Base-by-base conservation (phyloP, 73 alveolate species). In the Tetrahymena malaccensis region DNA sequence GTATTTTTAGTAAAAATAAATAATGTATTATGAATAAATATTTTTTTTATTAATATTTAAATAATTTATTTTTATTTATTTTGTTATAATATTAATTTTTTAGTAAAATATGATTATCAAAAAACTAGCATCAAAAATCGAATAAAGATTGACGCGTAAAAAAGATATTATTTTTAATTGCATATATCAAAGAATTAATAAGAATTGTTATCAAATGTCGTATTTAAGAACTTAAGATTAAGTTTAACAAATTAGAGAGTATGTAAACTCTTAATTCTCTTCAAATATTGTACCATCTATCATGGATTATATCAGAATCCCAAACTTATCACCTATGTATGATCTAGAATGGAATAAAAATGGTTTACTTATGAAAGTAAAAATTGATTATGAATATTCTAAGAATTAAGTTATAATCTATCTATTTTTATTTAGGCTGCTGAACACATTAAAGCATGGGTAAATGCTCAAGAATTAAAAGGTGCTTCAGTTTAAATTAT, bases 261-360 rank as follows among this genome's bases (percentile, higher is more conserved):
- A 27, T 70, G 89, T 70, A 19, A 70, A 70, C 89, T 70, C 89
- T 70, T 13, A 70, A 70, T 70, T 70, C 22, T 27, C 34, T 31
- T 70, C 89, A 25, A 70, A 70, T 11, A 70, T 94, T 12, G 38
- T 96, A 1, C 98, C 98, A 10, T 93, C 94, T 44, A 94, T 97
- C 37, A 95, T 95, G 98, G 97, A 96, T 44, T 97, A 94, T 44
- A 94, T 97, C 5, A 33, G 98, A 6, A 96, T 97, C 17, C 98
- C 98, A 57, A 97, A 96, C 22, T 70, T 93, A 33, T 97, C 98
- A 21, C 98, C 98, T 93, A 96, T 85, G 31, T 97, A 37, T 95
- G 98, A 97, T 40, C 84, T 34, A 19, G 84, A 96, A 37, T 97
- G 98, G 98, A 96, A 97, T 89, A 94, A 93, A 89, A 97, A 97